Conservation (phyloP, 768 basidiomycete species). For the Rhodosporidiobolus sp. region DNA sequence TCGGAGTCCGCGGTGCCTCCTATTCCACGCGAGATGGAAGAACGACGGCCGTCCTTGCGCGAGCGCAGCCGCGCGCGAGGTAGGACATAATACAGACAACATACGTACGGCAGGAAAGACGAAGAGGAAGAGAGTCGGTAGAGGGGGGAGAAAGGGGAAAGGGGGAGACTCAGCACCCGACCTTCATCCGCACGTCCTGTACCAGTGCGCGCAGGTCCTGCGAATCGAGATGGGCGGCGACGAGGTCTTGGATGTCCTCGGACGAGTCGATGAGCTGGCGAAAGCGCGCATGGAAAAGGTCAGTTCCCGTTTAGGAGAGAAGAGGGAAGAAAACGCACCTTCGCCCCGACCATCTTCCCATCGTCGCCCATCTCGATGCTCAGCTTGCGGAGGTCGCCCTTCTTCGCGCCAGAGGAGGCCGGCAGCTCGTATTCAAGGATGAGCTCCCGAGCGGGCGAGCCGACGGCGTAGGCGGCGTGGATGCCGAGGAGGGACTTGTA, state of each 20-base stretch:
- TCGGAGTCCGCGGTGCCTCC: too few relatives aligned
- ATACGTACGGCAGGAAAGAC: neutral
- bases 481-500: conserved; percentile 34
- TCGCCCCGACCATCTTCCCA: conserved; percentile 18
- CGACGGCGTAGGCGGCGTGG: conserved; percentile 18
- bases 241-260: conserved; percentile 31
- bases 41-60: too few relatives aligned
- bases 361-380: conserved; percentile 11
- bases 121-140: neutral
- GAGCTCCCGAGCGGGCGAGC: conserved; percentile 17
- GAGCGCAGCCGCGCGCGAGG: too few relatives aligned
- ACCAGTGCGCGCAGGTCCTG: conserved; percentile 29
- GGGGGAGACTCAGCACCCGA: neutral
- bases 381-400: conserved; percentile 10
- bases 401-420: neutral
- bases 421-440: conserved; percentile 20
- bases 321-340: conserved; percentile 1
- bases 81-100: conserved; percentile 8
- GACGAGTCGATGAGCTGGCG: conserved; percentile 36
- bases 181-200: conserved; percentile 24
- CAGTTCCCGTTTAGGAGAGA: too few relatives aligned
- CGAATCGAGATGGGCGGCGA: conserved; percentile 5
- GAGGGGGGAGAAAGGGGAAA: neutral
- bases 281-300: too few relatives aligned
- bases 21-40: too few relatives aligned